Conservation (phyloP, 352 stramenopile genomes). For the Globisporangium apiculatum region DNA sequence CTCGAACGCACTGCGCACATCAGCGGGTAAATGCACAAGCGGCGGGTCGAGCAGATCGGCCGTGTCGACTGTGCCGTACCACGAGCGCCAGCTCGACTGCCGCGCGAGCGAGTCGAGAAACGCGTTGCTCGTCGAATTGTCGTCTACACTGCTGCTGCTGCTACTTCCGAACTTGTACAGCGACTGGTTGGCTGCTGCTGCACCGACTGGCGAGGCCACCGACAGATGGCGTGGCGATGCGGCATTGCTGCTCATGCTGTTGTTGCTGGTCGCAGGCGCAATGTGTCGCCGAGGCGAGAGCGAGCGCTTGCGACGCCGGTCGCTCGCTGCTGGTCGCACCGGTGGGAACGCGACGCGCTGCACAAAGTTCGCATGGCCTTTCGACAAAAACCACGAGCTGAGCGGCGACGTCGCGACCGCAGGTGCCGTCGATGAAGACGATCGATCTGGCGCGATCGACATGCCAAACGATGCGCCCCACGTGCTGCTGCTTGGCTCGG, state of each 20-base stretch:
- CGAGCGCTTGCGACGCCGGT: constrained; percentile 39
- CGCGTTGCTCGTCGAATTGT: constrained; percentile 12
- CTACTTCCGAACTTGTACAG: neutral
- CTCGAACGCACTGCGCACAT: constrained; percentile 15
- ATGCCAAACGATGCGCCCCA: constrained; percentile 14
- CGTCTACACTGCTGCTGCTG: neutral
- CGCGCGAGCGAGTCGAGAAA: constrained; percentile 44
- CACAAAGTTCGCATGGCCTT: constrained; percentile 21
- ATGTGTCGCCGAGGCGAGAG: constrained; percentile 20
- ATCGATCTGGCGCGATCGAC: neutral
- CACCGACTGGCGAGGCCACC: neutral
- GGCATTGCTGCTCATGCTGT: neutral
- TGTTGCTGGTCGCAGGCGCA: neutral
- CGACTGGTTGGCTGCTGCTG: neutral
- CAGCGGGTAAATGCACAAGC: constrained; percentile 20
- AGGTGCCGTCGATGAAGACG: neutral
- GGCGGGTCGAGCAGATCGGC: constrained; percentile 47
- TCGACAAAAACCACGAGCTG: constrained; percentile 19
- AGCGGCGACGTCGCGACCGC: constrained; percentile 10
- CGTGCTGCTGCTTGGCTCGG: neutral
- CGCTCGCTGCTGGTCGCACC: neutral
- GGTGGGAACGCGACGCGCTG: constrained; percentile 14
- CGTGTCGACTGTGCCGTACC: constrained; percentile 39
- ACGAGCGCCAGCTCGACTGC: constrained; percentile 49
- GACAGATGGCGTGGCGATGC: neutral